Evolutionary conservation across 2,329 filamentous ascomycete species (phyloP).

Genomic region (Sordariomycetes sp.): DNA sequence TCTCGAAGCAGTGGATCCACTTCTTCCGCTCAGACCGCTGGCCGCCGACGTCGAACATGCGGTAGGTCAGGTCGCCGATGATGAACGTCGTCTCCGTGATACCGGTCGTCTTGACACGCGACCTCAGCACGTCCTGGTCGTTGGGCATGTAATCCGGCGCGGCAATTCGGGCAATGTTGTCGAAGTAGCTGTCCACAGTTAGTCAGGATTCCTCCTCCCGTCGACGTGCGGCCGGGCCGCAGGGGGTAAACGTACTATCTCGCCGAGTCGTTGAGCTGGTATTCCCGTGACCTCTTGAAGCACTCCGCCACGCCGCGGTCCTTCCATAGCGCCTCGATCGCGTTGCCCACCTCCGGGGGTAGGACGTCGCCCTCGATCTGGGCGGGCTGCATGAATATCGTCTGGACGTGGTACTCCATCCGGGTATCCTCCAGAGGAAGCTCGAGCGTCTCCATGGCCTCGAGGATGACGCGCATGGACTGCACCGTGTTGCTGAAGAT

Average conservation of each 20-base stretch:
- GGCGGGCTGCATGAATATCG: slow-evolving; percentile 95
- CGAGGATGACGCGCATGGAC: slow-evolving; percentile 56
- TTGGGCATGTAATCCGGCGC: slow-evolving; percentile 88
- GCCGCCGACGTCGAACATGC: slow-evolving; percentile 95
- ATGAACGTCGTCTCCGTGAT: slow-evolving; percentile 96
- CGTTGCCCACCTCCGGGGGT: slow-evolving; percentile 85
- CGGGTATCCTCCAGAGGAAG: slow-evolving; percentile 81
- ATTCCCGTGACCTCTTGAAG: slow-evolving; percentile 90
- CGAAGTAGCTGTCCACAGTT: slow-evolving; percentile 66
- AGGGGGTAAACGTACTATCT: slow-evolving; percentile 63
- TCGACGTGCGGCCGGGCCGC: background rate
- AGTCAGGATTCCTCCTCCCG: slow-evolving; percentile 11
- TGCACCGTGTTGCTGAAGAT: slow-evolving; percentile 60
- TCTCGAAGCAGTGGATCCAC: slow-evolving; percentile 99
- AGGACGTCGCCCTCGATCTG: slow-evolving; percentile 93
- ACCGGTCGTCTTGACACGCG: slow-evolving; percentile 95
- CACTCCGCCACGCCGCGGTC: slow-evolving; percentile 87
- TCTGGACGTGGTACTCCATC: slow-evolving; percentile 95
- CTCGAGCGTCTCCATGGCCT: slow-evolving; percentile 56
- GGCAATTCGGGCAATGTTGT: slow-evolving; percentile 83
- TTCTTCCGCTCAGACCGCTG: slow-evolving; percentile 96
- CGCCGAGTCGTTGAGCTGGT: slow-evolving; percentile 91
- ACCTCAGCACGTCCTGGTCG: slow-evolving; percentile 88
- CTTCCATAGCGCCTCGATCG: slow-evolving; percentile 87
- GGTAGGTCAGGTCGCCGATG: slow-evolving; percentile 85